Base-by-base conservation (phyloP, 768 basidiomycete genomes). In the Leucocoprinus birnbaumii region DNA sequence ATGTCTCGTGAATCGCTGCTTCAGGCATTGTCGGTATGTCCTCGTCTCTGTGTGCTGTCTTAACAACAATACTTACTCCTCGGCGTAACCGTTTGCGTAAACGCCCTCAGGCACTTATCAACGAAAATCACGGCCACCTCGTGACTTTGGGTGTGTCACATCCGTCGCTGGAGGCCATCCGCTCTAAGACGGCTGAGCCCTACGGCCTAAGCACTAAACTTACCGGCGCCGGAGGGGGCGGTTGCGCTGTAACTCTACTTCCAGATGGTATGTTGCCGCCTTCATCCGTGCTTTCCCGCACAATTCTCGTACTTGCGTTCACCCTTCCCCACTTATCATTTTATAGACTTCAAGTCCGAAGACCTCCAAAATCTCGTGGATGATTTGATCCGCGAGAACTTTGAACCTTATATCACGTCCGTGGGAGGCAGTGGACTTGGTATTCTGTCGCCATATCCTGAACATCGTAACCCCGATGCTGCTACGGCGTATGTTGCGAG, bases 191-290 rank as follows among this genome's bases (percentile, higher is more conserved):
- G 0, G 76, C 78, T 9, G 65, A 73, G 58, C 87, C 86, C 7
- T 89, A 87, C 71, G 71, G 73, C 9, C 75, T 98, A 46, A 85
- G 84, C 63, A 94, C 94, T n/a, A 97, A 98, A 74, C 73, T 99
- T 54, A 99, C 97, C 6, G 97, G 97, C 40, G 96, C 97, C 7
- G 97, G 97, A 26, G 97, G 97, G 38, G 97, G 97, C 22, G 97
- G 97, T n/a, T 98, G 97, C 65, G 87, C 94, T 3, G 93, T 98
- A 26, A 96, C 95, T 11, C 81, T 98, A 34, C 79, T 99, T 49
- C 97, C 97, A 49, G 94, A 98, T 72, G 83, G 96, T 95, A 61
- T 60, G 86, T n/a, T 48, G 38, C 24, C 31, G 31, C 35, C 44
- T 21, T 50, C 25, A 40, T 24, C 49, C 48, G 51, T n/a, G 16